Percentiles rank a stretch among this genome's conserved stretches.
Evolutionary conservation across 73 alveolate genomes (phyloP).

Genomic region (Paramecium biaurelia): DNA sequence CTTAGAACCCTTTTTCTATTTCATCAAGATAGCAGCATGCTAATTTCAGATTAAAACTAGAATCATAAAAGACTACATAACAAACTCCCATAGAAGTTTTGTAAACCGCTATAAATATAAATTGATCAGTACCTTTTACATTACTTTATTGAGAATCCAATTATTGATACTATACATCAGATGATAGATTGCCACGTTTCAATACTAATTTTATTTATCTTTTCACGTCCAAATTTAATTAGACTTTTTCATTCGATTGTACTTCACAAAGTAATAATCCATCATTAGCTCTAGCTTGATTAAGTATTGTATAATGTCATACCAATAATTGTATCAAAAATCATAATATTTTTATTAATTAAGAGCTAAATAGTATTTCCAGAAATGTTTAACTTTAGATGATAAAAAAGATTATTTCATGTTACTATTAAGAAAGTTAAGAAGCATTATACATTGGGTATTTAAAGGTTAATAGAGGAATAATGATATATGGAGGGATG

Average conservation of each 20-base stretch:
- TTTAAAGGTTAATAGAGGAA: constrained; percentile 34
- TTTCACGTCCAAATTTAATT: background rate
- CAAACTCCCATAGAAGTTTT: background rate
- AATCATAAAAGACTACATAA: constrained; percentile 21
- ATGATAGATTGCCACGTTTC: background rate
- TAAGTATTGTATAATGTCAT: background rate
- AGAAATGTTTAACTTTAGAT: background rate
- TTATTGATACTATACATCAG: background rate
- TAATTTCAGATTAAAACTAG: background rate
- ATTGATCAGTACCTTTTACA: background rate
- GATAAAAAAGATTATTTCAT: background rate
- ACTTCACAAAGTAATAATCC: constrained; percentile 47
- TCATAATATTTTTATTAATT: background rate
- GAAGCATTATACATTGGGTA: background rate
- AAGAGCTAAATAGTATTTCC: background rate
- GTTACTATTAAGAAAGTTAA: background rate
- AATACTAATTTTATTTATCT: constrained; percentile 9
- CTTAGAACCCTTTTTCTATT: constrained; percentile 1
- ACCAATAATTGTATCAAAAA: constrained; percentile 40
- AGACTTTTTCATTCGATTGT: background rate
- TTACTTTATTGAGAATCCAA: background rate
- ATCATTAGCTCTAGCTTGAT: constrained; percentile 31
- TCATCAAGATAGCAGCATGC: constrained; percentile 40
- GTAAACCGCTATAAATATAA: background rate
- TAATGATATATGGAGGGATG: background rate